These are phyloP conservation scores for Lecanosticta acicola DNA, from an alignment of 2,329 filamentous ascomycete species.

Conservation along the genomic window DNA sequence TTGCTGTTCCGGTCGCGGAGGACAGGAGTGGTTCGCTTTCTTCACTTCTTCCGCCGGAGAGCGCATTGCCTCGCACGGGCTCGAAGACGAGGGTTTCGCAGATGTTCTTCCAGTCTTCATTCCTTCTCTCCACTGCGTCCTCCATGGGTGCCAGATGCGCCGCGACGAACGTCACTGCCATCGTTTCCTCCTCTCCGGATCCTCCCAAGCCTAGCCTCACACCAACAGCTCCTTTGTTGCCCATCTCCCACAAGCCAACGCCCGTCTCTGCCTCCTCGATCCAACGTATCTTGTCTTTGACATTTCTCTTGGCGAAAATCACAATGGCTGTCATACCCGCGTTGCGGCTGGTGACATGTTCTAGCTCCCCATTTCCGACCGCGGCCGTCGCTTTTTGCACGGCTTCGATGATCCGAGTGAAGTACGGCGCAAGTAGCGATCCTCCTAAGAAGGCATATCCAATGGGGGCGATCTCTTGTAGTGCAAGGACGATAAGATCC, in stretches of 20 bases:
- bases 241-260: conserved; percentile 81
- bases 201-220: conserved; percentile 59
- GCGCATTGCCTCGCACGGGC: conserved; percentile 6
- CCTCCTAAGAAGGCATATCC: conserved; percentile 80
- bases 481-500: conserved; percentile 59
- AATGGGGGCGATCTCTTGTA: conserved; percentile 87
- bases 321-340: conserved; percentile 87
- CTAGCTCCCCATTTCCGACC: conserved; percentile 60
- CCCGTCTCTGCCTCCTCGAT: conserved; percentile 78
- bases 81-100: conserved; percentile 72
- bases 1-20: too few species aligned
- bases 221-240: conserved; percentile 90
- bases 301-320: conserved; percentile 65
- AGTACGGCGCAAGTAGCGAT: conserved; percentile 70
- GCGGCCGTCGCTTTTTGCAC: conserved; percentile 50
- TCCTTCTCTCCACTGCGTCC: conserved; percentile 65
- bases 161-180: conserved; percentile 73
- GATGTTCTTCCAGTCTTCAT: conserved; percentile 83
- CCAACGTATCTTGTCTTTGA: conserved; percentile 53
- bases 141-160: conserved; percentile 90
- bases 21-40: conserved; percentile 16
- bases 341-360: conserved; percentile 64
- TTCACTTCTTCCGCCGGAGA: conserved; percentile 20
- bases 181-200: conserved; percentile 30
- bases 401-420: conserved; percentile 64